A percentile compares a stretch with the other conserved stretches of the same genome.
These are phyloP conservation scores for Annulohypoxylon stygium DNA, from an alignment of 495 filamentous ascomycete genomes.

Conservation along the genomic window DNA sequence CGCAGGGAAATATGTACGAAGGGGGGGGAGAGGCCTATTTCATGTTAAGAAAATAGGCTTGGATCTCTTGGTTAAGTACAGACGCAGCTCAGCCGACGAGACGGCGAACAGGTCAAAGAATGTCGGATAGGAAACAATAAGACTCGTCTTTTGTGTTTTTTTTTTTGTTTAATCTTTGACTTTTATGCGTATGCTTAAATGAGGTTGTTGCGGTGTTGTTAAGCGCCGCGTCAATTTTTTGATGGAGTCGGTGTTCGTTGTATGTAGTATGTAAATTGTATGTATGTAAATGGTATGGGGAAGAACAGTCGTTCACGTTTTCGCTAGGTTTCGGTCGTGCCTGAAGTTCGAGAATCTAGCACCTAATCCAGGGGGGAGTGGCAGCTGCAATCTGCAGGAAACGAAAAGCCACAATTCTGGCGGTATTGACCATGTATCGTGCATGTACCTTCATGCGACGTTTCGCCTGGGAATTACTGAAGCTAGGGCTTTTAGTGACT, in stretches of 20 bases:
- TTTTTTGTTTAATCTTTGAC: background rate
- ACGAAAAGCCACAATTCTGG: conserved; percentile 34
- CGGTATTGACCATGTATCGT: background rate
- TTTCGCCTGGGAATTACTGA: background rate
- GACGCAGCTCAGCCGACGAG: conserved; percentile 49
- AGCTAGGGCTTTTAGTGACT: conserved; percentile 1
- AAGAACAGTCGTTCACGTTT: conserved; percentile 39
- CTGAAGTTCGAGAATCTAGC: conserved; percentile 40
- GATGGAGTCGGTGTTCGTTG: conserved; percentile 22
- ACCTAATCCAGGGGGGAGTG: conserved; percentile 38
- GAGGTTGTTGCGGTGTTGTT: conserved; percentile 17
- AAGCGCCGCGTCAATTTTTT: conserved; percentile 38
- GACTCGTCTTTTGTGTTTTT: conserved; percentile 25
- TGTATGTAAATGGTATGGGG: conserved; percentile 31
- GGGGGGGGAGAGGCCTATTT: conserved; percentile 41
- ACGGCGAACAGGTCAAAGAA: conserved; percentile 51
- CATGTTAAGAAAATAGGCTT: conserved; percentile 46
- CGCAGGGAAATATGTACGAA: conserved; percentile 46
- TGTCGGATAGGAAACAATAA: conserved; percentile 36
- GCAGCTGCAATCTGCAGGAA: conserved; percentile 41
- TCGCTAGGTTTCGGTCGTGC: conserved; percentile 42
- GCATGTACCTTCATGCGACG: conserved; percentile 11
- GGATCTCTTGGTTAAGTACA: conserved; percentile 13
- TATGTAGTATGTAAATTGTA: conserved; percentile 18
- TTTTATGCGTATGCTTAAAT: conserved; percentile 12